Evolutionary conservation across 1,284 basidiomycete genomes (phyloP).

Genomic region (Pascua guehoae): DNA sequence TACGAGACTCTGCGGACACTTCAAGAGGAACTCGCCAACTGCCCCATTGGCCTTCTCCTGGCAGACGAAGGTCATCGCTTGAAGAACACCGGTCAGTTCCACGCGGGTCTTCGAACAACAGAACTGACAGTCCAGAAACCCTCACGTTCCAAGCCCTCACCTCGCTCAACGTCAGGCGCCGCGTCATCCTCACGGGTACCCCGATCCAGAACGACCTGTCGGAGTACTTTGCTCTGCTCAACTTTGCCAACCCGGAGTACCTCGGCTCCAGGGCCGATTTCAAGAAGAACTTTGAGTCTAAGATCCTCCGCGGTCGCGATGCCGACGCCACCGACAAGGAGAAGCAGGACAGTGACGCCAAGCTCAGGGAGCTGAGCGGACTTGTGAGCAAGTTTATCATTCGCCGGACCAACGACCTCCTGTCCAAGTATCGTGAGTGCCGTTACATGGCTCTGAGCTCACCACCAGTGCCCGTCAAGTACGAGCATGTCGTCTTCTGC

Average conservation of each 20-base stretch:
- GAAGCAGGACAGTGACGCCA: constrained; percentile 80
- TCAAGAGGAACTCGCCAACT: constrained; percentile 67
- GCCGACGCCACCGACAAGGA: constrained; percentile 79
- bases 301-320: constrained; percentile 90
- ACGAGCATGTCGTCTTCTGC: constrained; percentile 99
- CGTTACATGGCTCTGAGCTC: neutral
- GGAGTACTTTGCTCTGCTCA: constrained; percentile 93
- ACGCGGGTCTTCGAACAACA: neutral
- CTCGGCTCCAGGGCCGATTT: constrained; percentile 90
- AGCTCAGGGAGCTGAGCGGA: constrained; percentile 86
- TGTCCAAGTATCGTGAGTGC: constrained; percentile 89
- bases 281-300: constrained; percentile 92
- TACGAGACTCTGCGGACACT: constrained; percentile 94
- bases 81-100: constrained; percentile 80
- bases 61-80: constrained; percentile 97
- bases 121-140: constrained; percentile 58
- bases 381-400: constrained; percentile 97
- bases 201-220: constrained; percentile 96
- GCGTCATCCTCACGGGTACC: constrained; percentile 94
- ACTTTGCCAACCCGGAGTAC: constrained; percentile 95
- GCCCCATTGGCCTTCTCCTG: constrained; percentile 82
- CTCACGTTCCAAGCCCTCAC: constrained; percentile 85
- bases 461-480: constrained; percentile 87
- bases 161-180: constrained; percentile 80
- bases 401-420: constrained; percentile 89